Conservation (phyloP, 805 yeast species). For the Yamadazyma olivae region DNA sequence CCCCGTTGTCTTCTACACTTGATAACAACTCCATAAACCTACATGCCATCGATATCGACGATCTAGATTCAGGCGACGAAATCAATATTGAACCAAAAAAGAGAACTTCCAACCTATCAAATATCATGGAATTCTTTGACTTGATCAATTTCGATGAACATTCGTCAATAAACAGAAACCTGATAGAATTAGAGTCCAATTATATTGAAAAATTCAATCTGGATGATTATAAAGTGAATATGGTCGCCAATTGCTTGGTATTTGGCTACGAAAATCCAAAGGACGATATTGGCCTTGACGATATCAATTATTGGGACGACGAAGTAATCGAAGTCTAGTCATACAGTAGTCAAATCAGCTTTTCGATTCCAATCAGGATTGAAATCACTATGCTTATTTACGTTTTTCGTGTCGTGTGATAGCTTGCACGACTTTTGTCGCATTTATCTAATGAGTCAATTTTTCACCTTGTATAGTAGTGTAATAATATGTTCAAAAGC, state of each 20-base stretch:
- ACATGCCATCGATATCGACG: constrained; percentile 8
- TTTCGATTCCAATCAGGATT: too few species aligned
- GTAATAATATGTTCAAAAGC: too few species aligned
- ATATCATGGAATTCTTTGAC: constrained; percentile 11
- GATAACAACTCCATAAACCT: constrained; percentile 7
- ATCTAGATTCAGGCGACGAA: constrained; percentile 1
- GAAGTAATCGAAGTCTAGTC: too few species aligned
- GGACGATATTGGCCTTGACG: constrained; percentile 8
- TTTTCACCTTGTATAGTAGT: too few species aligned
- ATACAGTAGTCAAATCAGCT: too few species aligned
- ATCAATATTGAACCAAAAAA: constrained; percentile 4
- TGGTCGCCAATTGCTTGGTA: constrained; percentile 4
- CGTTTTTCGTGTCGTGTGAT: too few species aligned
- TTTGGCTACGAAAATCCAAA: constrained; percentile 10
- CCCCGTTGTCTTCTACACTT: constrained; percentile 6
- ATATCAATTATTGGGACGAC: constrained; percentile 8
- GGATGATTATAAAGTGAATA: constrained; percentile 6
- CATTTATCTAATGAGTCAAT: too few species aligned
- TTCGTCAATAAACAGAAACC: not conserved
- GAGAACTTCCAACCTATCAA: constrained; percentile 9
- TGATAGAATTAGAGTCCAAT: not conserved
- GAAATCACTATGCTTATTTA: too few species aligned
- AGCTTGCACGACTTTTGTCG: too few species aligned
- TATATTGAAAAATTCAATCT: not conserved
- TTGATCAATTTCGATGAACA: constrained; percentile 10